Evolutionary conservation across 768 basidiomycete species (phyloP).

Genomic region (Boletus coccyginus): DNA sequence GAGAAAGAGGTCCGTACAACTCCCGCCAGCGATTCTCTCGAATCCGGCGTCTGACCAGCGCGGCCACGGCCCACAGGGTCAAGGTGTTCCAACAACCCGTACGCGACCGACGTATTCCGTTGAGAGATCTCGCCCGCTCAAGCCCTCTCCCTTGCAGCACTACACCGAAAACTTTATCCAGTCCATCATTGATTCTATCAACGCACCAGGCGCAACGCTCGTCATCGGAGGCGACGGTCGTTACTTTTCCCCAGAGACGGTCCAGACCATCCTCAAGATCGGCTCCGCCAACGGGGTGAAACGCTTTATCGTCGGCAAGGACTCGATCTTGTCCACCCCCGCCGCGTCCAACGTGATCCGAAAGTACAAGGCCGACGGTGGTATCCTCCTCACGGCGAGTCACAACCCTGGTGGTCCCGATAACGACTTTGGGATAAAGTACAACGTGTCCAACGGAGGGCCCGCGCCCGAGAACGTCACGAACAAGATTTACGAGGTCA

Average conservation of each 20-base stretch:
- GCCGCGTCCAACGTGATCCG: constrained; percentile 96
- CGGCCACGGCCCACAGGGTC: constrained; percentile 55
- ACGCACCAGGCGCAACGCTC: constrained; percentile 73
- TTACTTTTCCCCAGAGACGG: constrained; percentile 80
- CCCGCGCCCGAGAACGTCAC: constrained; percentile 96
- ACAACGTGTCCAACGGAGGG: constrained; percentile 96
- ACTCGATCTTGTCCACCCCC: constrained; percentile 93
- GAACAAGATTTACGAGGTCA: constrained; percentile 91
- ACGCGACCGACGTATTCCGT: constrained; percentile 24
- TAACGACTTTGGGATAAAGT: constrained; percentile 99
- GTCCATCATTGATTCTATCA: constrained; percentile 88
- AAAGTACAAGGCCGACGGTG: constrained; percentile 94
- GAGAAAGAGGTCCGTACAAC: constrained; percentile 70
- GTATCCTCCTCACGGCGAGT: constrained; percentile 93
- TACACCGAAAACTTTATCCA: constrained; percentile 99
- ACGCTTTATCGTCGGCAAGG: constrained; percentile 89
- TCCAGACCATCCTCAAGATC: constrained; percentile 91
- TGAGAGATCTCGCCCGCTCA: constrained; percentile 14
- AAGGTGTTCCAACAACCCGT: constrained; percentile 98
- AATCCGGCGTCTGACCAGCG: constrained; percentile 16
- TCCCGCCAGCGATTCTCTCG: constrained; percentile 14
- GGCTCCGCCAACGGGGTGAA: constrained; percentile 91
- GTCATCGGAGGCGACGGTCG: constrained; percentile 98
- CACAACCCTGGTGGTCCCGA: constrained; percentile 99
- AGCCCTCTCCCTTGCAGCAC: constrained; percentile 51